Evolutionary conservation across 371 early-diverging fungal species (phyloP), one percentile per base, ranked within the genome.

Genomic region (Gilbertella persicaria): DNA sequence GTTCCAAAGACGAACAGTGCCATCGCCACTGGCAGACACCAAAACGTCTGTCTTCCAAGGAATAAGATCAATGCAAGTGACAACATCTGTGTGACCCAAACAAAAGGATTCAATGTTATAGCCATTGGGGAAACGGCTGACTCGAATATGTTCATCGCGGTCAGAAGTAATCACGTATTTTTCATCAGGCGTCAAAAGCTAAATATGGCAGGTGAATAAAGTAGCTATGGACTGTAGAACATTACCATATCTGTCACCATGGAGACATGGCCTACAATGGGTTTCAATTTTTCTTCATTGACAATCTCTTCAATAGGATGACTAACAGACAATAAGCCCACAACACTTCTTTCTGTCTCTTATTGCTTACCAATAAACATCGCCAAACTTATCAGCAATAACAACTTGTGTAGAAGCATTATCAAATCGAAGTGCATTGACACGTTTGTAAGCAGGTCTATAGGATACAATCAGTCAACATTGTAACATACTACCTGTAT

Each of bases 381-480:
- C 98, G 14, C 98, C 98, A 78, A 94, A 95, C 69, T 96, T 96
- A 71, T 98, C 98, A n/a, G 88, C 96, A 7, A 86, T 82, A 9
- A 94, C 38, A 49, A 96, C 66, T 37, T 72, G 41, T 13, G 69
- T 70, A n/a, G 82, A 82, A 24, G 73, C 61, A 0, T 76, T 74
- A 49, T 73, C 78, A 60, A 93, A 92, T 26, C 69, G 65, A 16
- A 92, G 55, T 0, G 90, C 83, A 54, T 87, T 91, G 20, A 81
- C 73, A 42, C 90, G 87, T 53, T 90, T 91, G 38, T 73, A 67
- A 20, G 82, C 64, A 5, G 65, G 58, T 70, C 86, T 84, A 69
- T 19, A 26, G 26, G 4, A n/a, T 16, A 28, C n/a, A 10, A 19
- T 33, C n/a, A 36, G 30, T 20, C 42, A 19, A 46, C 9, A 28